phyloP scores from a whole-genome alignment of 495 filamentous ascomycete species.

The Haplographium delicatum region DNA sequence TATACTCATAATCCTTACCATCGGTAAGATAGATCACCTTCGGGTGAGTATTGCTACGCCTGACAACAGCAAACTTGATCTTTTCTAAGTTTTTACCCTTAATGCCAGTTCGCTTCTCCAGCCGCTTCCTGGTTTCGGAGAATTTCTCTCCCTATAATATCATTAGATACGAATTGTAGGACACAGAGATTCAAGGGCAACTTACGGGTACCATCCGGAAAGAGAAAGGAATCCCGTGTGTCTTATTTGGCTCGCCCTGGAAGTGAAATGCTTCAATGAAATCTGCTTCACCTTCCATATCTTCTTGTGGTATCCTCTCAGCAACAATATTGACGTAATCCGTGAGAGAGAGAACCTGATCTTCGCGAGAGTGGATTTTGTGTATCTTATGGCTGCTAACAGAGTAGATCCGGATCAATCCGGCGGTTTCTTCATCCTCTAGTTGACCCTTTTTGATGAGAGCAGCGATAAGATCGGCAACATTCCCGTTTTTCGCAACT shows the following conservation, averaged over 20 bases:
- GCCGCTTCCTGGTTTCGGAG: slow-evolving; percentile 81
- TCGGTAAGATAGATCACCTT: slow-evolving; percentile 80
- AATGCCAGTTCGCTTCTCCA: slow-evolving; percentile 84
- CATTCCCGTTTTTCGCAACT: slow-evolving; percentile 72
- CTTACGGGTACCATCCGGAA: slow-evolving; percentile 81
- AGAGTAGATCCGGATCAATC: slow-evolving; percentile 70
- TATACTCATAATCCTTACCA: slow-evolving; percentile 70
- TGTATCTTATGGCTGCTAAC: slow-evolving; percentile 71
- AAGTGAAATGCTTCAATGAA: slow-evolving; percentile 84
- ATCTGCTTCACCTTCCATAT: slow-evolving; percentile 41
- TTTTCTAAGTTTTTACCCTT: slow-evolving; percentile 99
- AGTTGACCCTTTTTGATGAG: slow-evolving; percentile 77
- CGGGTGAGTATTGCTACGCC: slow-evolving; percentile 59
- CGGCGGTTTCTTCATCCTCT: slow-evolving; percentile 60
- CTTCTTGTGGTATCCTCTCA: slow-evolving; percentile 75
- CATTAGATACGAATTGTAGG: neutral
- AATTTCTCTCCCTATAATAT: slow-evolving; percentile 56
- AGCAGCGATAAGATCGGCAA: slow-evolving; percentile 67
- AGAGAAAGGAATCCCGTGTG: slow-evolving; percentile 78
- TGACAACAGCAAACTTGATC: slow-evolving; percentile 88
- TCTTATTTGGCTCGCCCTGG: slow-evolving; percentile 74
- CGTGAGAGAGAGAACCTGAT: slow-evolving; percentile 64
- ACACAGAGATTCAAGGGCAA: slow-evolving; percentile 9
- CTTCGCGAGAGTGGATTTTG: slow-evolving; percentile 60
- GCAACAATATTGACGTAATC: slow-evolving; percentile 84